Base-by-base conservation (phyloP, 2,329 filamentous ascomycete species). In the Hymenoscyphus linearis region DNA sequence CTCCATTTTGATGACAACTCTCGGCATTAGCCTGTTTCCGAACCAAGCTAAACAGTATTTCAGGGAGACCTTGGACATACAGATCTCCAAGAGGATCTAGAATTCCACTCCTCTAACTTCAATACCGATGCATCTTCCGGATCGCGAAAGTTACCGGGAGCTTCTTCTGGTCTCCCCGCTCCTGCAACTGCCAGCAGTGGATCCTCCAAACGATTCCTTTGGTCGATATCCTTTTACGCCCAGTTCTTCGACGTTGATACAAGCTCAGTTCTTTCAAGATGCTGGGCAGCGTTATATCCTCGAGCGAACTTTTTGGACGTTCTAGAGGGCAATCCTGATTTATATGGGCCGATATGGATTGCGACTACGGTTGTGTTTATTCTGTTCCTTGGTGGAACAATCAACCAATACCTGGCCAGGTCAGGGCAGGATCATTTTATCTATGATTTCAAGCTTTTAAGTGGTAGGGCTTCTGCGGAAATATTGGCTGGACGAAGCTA, bases 181-280 rank as follows among this genome's bases (percentile, higher is more conserved):
- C 85, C 84, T 1, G 84, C 73, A 13, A 86, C 85, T 18, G 78
- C 83, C 2, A 75, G 78, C 22, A 74, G 73, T 18, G 75, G 75
- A n/a, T 76, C 77, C 16, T 82, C 84, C 63, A 98, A 98, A 78
- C 90, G 90, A 72, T 92, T 88, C 79, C 89, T 98, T 66, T 99
- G 95, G 95, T 87, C 87, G 53, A 81, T 98, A 65, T 86, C 86
- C 61, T 99, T 96, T 81, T 99, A 99, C 79, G 86, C 92, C 60
- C 95, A 96, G 78, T 98, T 95, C 84, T 99, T 99, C 78, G 95
- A 99, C 73, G 93, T 99, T 66, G 95, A 99, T 77, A 98, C 95
- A 1, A 87, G 85, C 63, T 90, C 95, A 58, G 93, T 99, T 22
- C 79, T 97, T 60, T 82, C 87, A 71, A 89, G 95, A 67, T 98